phyloP scores from a whole-genome alignment of 2,329 filamentous ascomycete species.

The Colletotrichum cuscutae region DNA sequence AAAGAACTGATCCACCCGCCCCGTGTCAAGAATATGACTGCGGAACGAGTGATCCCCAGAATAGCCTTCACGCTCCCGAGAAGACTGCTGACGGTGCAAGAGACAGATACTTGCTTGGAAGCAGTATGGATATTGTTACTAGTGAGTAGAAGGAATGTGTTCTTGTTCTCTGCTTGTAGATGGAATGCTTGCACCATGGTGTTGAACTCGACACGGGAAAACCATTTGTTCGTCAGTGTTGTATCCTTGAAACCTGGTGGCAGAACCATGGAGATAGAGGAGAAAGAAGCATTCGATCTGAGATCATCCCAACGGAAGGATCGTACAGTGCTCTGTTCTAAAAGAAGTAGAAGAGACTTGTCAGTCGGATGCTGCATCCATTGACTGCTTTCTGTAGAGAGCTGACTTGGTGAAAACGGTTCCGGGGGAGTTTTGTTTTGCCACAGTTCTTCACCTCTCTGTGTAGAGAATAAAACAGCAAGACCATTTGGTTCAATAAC shows the following conservation, averaged over 20 bases:
- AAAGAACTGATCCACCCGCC: constrained; percentile 39
- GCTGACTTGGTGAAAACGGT: neutral
- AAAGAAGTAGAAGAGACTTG: neutral
- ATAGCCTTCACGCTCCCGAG: constrained; percentile 1
- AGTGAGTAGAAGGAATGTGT: neutral
- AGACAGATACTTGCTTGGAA: neutral
- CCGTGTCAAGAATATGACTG: constrained; percentile 35
- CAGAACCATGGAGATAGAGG: neutral
- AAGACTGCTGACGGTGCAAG: constrained; percentile 15
- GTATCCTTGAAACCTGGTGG: neutral
- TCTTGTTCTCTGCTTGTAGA: neutral
- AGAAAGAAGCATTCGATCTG: neutral
- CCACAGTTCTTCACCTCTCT: neutral
- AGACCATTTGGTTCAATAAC: neutral
- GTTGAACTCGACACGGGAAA: neutral
- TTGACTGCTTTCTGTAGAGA: neutral
- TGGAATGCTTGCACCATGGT: neutral
- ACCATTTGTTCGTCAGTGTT: neutral
- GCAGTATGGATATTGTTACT: neutral
- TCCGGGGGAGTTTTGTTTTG: constrained; percentile 5
- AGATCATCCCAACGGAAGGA: neutral
- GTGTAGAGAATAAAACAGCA: neutral
- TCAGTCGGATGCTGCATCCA: neutral
- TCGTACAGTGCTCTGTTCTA: neutral
- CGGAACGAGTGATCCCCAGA: constrained; percentile 34